These are phyloP conservation scores for Emmonsia crescens DNA, from an alignment of 2,329 filamentous ascomycete genomes.

Conservation along the genomic window DNA sequence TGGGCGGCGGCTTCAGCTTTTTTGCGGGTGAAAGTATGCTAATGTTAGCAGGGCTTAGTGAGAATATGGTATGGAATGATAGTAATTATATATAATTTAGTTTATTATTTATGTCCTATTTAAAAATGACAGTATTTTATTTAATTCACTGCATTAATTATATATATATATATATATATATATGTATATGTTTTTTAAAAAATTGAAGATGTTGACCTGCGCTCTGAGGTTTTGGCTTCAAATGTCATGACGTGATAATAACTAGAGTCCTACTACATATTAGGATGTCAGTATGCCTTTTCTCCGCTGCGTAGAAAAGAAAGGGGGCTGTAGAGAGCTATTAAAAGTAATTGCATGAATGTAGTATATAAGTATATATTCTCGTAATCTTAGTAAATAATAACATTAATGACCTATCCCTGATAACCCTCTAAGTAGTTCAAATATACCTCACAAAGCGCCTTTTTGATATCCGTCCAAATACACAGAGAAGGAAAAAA, in stretches of 20 bases:
- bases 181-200: too few relatives aligned
- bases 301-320: not conserved
- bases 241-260: not conserved
- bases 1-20: not conserved
- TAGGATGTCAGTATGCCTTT: not conserved
- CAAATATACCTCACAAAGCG: not conserved
- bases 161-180: too few relatives aligned
- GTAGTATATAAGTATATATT: not conserved
- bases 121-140: too few relatives aligned
- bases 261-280: not conserved
- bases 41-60: too few relatives aligned
- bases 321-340: not conserved
- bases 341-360: not conserved
- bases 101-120: too few relatives aligned
- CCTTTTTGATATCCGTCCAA: not conserved
- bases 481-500: not conserved
- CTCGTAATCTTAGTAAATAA: not conserved
- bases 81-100: too few relatives aligned
- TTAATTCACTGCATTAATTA: too few relatives aligned
- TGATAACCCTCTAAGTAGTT: not conserved
- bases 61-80: too few relatives aligned
- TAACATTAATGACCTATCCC: constrained; percentile 1
- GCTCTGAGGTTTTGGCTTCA: not conserved
- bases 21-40: not conserved
- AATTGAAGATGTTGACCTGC: not conserved